Conservation (phyloP, 192 early-diverging fungal species). For the Backusella luteola region DNA sequence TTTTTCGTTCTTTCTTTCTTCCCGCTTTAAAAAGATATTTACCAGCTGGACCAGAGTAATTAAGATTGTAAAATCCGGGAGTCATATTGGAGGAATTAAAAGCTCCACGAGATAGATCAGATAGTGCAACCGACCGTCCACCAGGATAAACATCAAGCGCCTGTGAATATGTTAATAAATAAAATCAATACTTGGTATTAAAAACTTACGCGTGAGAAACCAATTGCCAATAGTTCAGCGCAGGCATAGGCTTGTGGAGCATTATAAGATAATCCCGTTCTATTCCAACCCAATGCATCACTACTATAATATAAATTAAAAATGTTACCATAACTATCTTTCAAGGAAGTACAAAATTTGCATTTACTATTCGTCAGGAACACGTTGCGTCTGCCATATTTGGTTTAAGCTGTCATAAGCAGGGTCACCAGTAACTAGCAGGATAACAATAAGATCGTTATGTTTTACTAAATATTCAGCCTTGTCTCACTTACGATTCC, state of each 20-base stretch:
- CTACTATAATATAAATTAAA: background rate
- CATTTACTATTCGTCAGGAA: conserved; percentile 19
- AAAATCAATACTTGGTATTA: background rate
- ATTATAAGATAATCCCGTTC: conserved; percentile 23
- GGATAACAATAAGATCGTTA: background rate
- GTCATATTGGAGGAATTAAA: conserved; percentile 36
- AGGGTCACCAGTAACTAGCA: conserved; percentile 22
- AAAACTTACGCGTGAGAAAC: conserved; percentile 19
- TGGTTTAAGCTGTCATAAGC: conserved; percentile 12
- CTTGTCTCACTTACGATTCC: conserved; percentile 25
- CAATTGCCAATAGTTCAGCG: conserved; percentile 24
- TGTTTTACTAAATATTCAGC: background rate
- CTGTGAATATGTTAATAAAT: background rate
- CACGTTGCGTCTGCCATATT: conserved; percentile 4
- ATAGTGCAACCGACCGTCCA: conserved; percentile 17
- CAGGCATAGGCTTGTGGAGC: conserved; percentile 28
- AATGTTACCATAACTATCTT: background rate
- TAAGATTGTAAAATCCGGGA: conserved; percentile 38
- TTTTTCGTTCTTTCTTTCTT: background rate
- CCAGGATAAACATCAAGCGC: conserved; percentile 25
- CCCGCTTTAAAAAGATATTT: background rate
- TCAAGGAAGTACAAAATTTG: background rate
- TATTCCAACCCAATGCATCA: background rate
- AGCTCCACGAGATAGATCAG: background rate
- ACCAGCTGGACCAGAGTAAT: conserved; percentile 46